Percentiles rank a stretch among this genome's conserved stretches.
Evolutionary conservation across 208 protist genomes (phyloP).

Genomic region (Naegleria lovaniensis): DNA sequence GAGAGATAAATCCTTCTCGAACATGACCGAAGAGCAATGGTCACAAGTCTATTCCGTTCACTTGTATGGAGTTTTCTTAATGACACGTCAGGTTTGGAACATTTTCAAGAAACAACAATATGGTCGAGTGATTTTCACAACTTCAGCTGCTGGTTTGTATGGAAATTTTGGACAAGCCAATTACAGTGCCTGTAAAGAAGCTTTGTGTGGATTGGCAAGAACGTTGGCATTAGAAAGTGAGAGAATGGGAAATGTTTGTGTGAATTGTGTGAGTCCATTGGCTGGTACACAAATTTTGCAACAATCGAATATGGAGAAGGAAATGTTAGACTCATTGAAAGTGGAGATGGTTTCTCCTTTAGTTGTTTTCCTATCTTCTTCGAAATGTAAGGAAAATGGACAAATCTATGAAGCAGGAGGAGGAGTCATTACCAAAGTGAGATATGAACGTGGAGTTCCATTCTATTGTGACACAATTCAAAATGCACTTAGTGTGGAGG

Average conservation of each 20-base stretch:
- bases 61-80: slow-evolving; percentile 27
- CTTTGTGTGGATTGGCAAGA: slow-evolving; percentile 12
- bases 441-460: not conserved
- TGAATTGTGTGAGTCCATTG: slow-evolving; percentile 17
- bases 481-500: not conserved
- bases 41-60: slow-evolving; percentile 4
- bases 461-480: not conserved
- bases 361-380: slow-evolving; percentile 4
- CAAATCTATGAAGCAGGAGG: slow-evolving; percentile 27
- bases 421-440: not conserved
- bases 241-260: slow-evolving; percentile 17
- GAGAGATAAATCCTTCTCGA: slow-evolving; percentile 24
- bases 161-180: slow-evolving; percentile 30
- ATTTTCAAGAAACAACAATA: slow-evolving; percentile 25
- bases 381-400: slow-evolving; percentile 25
- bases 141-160: slow-evolving; percentile 26
- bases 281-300: slow-evolving; percentile 22
- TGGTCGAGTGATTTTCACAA: slow-evolving; percentile 27
- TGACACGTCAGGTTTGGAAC: slow-evolving; percentile 3
- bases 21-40: slow-evolving; percentile 31
- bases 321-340: not conserved
- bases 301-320: not conserved
- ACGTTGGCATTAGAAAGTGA: slow-evolving; percentile 15
- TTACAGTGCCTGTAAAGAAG: slow-evolving; percentile 19
- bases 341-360: slow-evolving; percentile 23